Evolutionary conservation across 495 filamentous ascomycete genomes (phyloP), one percentile per base, ranked within the genome.

Genomic region (Rhypophila decipiens): DNA sequence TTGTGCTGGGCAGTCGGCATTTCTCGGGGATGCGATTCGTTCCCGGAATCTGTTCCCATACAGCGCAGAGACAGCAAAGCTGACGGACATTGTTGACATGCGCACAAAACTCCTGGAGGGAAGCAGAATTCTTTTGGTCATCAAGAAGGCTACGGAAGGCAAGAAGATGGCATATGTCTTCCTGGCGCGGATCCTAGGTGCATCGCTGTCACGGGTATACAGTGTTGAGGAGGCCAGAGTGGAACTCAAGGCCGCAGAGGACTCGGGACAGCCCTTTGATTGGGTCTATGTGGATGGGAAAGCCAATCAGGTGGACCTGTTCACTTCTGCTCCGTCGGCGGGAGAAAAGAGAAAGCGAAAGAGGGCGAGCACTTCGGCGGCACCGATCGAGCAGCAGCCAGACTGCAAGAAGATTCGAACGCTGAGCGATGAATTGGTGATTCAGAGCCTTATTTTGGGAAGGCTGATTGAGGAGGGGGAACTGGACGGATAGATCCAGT

Each of bases 391-490:
- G n/a, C n/a, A n/a, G n/a, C n/a, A n/a, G n/a, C n/a, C n/a, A n/a
- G n/a, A n/a, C n/a, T n/a, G n/a, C n/a, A 75, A 76, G 53, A 73
- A 63, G 55, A 68, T 84, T 31, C 77, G 74, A 60, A 69, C 67
- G 60, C 76, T 95, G 37, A 84, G 83, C 24, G 87, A 95, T 67
- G 90, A 97, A 60, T 80, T 88, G 59, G 79, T 97, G 24, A 83
- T 95, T 47, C 94, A 98, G 71, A 96, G 90, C 62, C 67, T 97
- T 50, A 96, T 98, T 51, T 57, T 96, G 44, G 93, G 90, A 4
- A 78, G 78, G 46, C 56, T 96, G 51, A 74, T 87, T 53, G 85
- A 88, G 43, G 77, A 82, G 35, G 75, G 64, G 10, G 71, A 74
- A 49, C 62, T 74, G 64, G 60, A 65, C 24, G 59, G 51, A 20